Base-by-base conservation (phyloP, 768 basidiomycete genomes). In the Boletellus ananas region DNA sequence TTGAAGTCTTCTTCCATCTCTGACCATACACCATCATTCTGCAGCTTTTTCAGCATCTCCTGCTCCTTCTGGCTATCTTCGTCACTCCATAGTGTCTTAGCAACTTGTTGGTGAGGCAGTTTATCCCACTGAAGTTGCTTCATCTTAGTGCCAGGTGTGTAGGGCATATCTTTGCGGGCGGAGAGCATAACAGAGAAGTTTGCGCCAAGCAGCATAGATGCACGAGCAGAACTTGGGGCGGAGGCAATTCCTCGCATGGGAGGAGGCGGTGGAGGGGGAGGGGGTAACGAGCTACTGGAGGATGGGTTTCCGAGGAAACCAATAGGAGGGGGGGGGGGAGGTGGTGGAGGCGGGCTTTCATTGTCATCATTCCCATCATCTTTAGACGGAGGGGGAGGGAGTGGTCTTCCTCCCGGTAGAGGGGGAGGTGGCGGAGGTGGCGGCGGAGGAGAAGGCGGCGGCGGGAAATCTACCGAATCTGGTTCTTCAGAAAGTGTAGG, bases 71-170 rank as follows among this genome's bases (percentile, higher is more conserved):
- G 73, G 33, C 50, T 46, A 45, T 74, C 72, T 51, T 91, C 89
- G 34, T 79, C 78, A 45, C 77, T 86, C 89, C 93, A 99, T 13
- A 97, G 72, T 0, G 94, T 98, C 64, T 86, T 87, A 1, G 74
- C 74, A 31, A 92, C 84, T 59, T 90, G 85, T 56, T 88, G 85
- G 50, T 92, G 92, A 20, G 90, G 84, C n/a, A 99, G 77, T 62
- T 97, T 98, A 66, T 97, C 94, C 95, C 95, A 99, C 64, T 97
- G 94, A 48, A 99, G 74, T 65, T 97, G 94, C 66, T 97, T 97
- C 89, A 97, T 93, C 77, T 94, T 93, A 33, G 83, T 88, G 52
- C 79, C 84, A 2, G 94, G 90, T 29, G 89, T 85, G 37, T 93
- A 78, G 3, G 83, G 77, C 63, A 96, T 80, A 61, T 92, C 90